Conservation (phyloP, 148 eudicot species). For the Amaranthus cruentus region DNA sequence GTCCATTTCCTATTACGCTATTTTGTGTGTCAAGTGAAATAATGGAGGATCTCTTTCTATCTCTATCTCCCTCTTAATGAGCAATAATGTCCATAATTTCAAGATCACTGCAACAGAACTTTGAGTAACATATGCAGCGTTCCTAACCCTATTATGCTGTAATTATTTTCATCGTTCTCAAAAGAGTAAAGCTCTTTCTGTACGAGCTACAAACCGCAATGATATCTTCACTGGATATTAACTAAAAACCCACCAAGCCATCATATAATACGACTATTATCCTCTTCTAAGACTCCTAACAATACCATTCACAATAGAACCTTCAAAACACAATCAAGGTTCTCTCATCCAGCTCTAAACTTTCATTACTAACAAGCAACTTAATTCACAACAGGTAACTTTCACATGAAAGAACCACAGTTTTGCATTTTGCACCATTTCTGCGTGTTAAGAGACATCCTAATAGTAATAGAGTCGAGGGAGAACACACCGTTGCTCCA, state of each 20-base stretch:
- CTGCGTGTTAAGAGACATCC: neutral
- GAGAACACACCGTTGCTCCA: conserved; percentile 76
- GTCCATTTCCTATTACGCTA: too few relatives aligned
- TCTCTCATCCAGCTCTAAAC: neutral
- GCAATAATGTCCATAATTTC: neutral
- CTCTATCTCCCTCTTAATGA: neutral
- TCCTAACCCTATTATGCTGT: neutral
- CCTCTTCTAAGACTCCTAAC: neutral
- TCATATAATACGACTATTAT: too few relatives aligned
- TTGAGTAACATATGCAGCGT: neutral
- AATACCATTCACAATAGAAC: neutral
- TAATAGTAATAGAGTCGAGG: neutral
- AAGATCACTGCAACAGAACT: neutral
- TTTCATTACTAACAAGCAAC: neutral
- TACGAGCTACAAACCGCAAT: neutral
- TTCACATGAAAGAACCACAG: conserved; percentile 2
- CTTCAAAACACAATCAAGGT: neutral
- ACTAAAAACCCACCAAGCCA: too few relatives aligned
- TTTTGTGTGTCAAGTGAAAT: too few relatives aligned
- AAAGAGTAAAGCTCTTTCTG: neutral
- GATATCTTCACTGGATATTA: too few relatives aligned
- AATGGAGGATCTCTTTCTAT: too few relatives aligned
- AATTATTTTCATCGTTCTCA: neutral
- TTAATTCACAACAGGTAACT: neutral
- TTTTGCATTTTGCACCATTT: neutral